Base-by-base conservation (phyloP, 202 grass and related monocot genomes). In the Saccharum hybrid region DNA sequence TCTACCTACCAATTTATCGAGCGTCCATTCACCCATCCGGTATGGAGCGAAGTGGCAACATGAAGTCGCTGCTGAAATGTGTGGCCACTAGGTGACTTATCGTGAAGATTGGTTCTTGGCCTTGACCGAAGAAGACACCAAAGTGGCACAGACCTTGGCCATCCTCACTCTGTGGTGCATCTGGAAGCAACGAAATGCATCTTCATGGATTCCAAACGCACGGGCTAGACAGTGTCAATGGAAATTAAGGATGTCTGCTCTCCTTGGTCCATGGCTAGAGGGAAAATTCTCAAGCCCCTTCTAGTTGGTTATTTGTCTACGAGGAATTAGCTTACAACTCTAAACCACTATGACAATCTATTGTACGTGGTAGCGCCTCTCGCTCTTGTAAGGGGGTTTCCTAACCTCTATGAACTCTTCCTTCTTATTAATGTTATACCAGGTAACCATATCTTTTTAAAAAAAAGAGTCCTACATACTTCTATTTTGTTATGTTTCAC, bases 221-320 rank as follows among this genome's bases (percentile, higher is more conserved):
- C 0, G 51, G 51, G 0, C 18, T 0, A 0, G 16, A 0, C 16
- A 56, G 52, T 21, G 7, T 21, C 19, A 2, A 7, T n/a, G 2
- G 7, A n/a, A 56, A 52, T 52, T 19, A 19, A 52, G 16, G 49
- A 52, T 52, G 2, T 16, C 14, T 54, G 0, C 16, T 54, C 16
- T 54, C 49, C 19, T 54, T 7, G 49, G 15, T 54, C 6, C 49
- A 54, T 19, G 16, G 49, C 16, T 54, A 6, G 49, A 54, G 49
- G 6, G 48, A 5, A 19, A 19, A 19, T 19, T 54, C 49, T 8
- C 2, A 56, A 56, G 48, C 4, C 14, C 48, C 48, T 18, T 52
- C 5, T 51, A 51, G 16, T 19, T 54, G 10, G 49, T 19, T 19
- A 54, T 54, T 54, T 54, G 16, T 54, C 49, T 19, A 48, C 5